Base-by-base conservation (phyloP, 805 yeast species). In the Saturnispora besseyi region DNA sequence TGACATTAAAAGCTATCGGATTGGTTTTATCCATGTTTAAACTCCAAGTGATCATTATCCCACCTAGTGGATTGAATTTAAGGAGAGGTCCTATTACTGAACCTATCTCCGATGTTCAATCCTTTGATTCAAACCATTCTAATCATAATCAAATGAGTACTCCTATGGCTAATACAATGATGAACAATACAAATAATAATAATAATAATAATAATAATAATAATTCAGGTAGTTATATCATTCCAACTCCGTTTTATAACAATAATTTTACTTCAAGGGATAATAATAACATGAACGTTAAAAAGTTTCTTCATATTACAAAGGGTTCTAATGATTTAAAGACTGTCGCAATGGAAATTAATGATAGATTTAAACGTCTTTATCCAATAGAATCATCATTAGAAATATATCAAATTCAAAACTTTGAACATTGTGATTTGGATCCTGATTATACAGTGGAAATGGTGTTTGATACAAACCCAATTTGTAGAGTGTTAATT, bases 371-470 rank as follows among this genome's bases (percentile, higher is more conserved):
- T 59, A 62, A 69, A 32, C 80, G 78, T 59, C 67, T 86, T 47
- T 87, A 87, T 55, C 93, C 93, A 0, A 72, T 72, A 22, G 81
- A 76, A 45, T 77, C 73, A 4, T 73, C 74, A 1, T 62, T 85
- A 18, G 70, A 71, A 5, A 76, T 87, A 38, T 66, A 73, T n/a
- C 75, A 77, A 46, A 64, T 87, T 5, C 95, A 86, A 59, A 91
- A 86, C 62, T 64, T 63, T 40, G 75, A 78, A 51, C 75, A 74
- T 50, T 84, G 90, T 56, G 95, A 87, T 60, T 66, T 87, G 50
- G 96, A 87, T 62, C 90, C 90, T 0, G 95, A 85, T 52, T 86
- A 81, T 55, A 53, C 64, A 2, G 83, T 81, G 0, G 74, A 74
- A 9, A 87, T 84, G 57, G 81, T 85, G 5, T 84, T 87, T 58